Base-by-base conservation (phyloP, 805 yeast species). In the Starmerella bombi region DNA sequence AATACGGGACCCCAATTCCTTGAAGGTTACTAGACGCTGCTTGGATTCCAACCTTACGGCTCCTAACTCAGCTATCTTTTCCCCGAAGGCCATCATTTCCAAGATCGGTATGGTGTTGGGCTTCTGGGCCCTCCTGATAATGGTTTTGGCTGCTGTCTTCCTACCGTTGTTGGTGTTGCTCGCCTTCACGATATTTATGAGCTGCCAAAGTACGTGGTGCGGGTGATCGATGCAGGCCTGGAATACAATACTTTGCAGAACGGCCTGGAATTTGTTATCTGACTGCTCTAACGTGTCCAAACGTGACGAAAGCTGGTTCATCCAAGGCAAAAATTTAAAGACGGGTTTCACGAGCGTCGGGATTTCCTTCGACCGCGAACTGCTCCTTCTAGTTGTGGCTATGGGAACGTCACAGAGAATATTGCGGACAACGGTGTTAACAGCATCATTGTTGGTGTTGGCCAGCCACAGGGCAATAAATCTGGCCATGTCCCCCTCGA, bases 381-480 rank as follows among this genome's bases (percentile, higher is more conserved):
- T n/a, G n/a, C n/a, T n/a, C n/a, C n/a, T n/a, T n/a, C n/a, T n/a
- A n/a, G n/a, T n/a, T n/a, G n/a, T n/a, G n/a, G n/a, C n/a, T n/a
- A n/a, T n/a, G n/a, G n/a, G n/a, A n/a, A n/a, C n/a, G n/a, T 52
- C 37, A 2, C 78, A 52, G 4, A 62, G 59, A 17, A 20, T 5
- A n/a, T 8, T 16, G 6, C 27, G 16, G 8, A 80, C 62, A 7
- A 59, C 50, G 3, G 41, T 45, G 46, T 73, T 77, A 4, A 80
- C 60, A 0, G 53, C 57, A 1, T 58, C 67, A 25, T 65, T 64
- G 5, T 57, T 55, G 2, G 75, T 66, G 49, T 74, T 69, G 45
- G 77, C 80, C 30, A 88, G 64, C 93, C 96, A 88, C 9, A 88
- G 57, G 0, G 86, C 80, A 57, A 86, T 78, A 46, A 86, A 78